Conservation (phyloP, 768 basidiomycete species). For the Lactifluus hygrophoroides region DNA sequence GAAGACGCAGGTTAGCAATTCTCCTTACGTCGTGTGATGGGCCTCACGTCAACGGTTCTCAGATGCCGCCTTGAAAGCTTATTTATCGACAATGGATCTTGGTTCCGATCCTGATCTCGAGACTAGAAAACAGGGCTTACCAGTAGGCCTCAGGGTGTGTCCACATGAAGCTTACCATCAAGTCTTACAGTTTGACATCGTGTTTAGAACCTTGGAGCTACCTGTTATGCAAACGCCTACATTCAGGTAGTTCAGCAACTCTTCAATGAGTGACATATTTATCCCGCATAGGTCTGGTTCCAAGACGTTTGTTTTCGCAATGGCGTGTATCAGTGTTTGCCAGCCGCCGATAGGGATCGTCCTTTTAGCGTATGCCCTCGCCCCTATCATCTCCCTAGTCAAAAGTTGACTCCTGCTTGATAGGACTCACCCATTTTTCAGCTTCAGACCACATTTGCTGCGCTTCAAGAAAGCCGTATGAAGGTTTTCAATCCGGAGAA, state of each 20-base stretch:
- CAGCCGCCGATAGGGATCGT: constrained; percentile 40
- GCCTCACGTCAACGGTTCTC: not conserved
- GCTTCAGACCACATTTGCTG: constrained; percentile 75
- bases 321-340: constrained; percentile 74
- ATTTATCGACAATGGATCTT: constrained; percentile 9
- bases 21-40: constrained; percentile 7
- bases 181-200: constrained; percentile 1
- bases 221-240: constrained; percentile 94
- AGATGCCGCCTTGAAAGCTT: constrained; percentile 25
- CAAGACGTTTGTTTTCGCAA: constrained; percentile 73
- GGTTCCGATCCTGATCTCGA: constrained; percentile 13
- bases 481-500: constrained; percentile 75
- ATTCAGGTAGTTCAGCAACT: constrained; percentile 51
- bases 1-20: constrained; percentile 51
- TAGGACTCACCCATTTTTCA: constrained; percentile 76
- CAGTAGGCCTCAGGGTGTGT: constrained; percentile 71
- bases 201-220: constrained; percentile 84
- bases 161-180: not conserved
- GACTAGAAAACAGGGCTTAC: constrained; percentile 25
- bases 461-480: constrained; percentile 65
- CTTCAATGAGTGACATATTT: not conserved
- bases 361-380: constrained; percentile 32
- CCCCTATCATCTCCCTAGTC: not conserved
- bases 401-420: not conserved
- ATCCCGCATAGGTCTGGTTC: constrained; percentile 70